Conservation (phyloP, 2,329 filamentous ascomycete species). For the Aspergillus ibericus region DNA sequence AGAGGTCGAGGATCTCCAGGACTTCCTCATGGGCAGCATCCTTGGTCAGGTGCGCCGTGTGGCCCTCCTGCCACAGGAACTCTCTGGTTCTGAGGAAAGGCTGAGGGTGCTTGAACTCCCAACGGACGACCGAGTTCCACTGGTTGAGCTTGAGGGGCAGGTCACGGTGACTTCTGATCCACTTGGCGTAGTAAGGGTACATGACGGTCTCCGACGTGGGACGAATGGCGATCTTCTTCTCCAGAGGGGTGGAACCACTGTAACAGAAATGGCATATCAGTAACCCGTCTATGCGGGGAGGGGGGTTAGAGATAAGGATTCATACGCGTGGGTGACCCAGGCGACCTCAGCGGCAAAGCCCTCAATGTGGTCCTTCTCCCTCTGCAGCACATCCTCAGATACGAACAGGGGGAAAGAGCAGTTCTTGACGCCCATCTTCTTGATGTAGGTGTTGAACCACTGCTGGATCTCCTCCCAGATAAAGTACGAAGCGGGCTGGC, state of each 20-base stretch:
- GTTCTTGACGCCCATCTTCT: slow-evolving; percentile 89
- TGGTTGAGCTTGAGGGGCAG: slow-evolving; percentile 93
- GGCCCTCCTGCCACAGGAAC: slow-evolving; percentile 97
- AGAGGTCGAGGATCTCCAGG: slow-evolving; percentile 87
- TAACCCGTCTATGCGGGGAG: neutral
- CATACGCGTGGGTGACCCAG: slow-evolving; percentile 53
- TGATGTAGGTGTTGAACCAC: slow-evolving; percentile 67
- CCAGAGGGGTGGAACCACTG: slow-evolving; percentile 87
- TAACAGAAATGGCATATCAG: slow-evolving; percentile 23
- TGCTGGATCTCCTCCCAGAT: slow-evolving; percentile 68
- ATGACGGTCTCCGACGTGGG: slow-evolving; percentile 77
- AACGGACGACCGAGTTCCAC: slow-evolving; percentile 94
- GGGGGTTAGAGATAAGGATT: slow-evolving; percentile 5
- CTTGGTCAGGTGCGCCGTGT: slow-evolving; percentile 87
- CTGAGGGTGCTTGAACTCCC: slow-evolving; percentile 92
- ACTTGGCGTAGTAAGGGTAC: slow-evolving; percentile 95
- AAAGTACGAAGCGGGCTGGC: slow-evolving; percentile 61
- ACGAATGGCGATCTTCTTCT: slow-evolving; percentile 71
- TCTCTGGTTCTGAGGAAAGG: slow-evolving; percentile 88
- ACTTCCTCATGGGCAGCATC: slow-evolving; percentile 81
- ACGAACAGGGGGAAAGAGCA: slow-evolving; percentile 97
- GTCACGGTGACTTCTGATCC: slow-evolving; percentile 95
- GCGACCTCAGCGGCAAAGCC: slow-evolving; percentile 80
- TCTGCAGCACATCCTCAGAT: slow-evolving; percentile 79
- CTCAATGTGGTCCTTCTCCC: slow-evolving; percentile 94